These are phyloP conservation scores for Halocafeteria seosinensis DNA, from an alignment of 108 stramenopile genomes.

Conservation along the genomic window DNA sequence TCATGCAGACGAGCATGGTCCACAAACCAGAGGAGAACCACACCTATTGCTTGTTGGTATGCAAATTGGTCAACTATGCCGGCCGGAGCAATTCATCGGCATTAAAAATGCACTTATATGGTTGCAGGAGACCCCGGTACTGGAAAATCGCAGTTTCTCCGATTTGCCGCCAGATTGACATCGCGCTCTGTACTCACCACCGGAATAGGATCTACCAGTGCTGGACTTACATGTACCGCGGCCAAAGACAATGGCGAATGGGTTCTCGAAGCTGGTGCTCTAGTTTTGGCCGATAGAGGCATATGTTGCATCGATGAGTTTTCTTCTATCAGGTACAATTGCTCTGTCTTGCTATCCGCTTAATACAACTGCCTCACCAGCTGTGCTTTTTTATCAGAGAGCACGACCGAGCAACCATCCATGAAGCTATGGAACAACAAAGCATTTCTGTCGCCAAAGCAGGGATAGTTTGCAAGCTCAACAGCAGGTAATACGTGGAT, in stretches of 20 bases:
- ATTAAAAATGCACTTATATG: neutral
- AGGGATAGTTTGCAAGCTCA: conserved; percentile 83
- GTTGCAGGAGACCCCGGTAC: conserved; percentile 48
- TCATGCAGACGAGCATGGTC: conserved; percentile 8
- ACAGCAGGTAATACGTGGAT: too few relatives aligned
- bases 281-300: conserved; percentile 82
- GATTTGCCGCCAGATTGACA: conserved; percentile 71
- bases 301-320: conserved; percentile 93
- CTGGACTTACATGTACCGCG: conserved; percentile 94
- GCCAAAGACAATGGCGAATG: conserved; percentile 75
- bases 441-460: conserved; percentile 85
- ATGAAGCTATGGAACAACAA: conserved; percentile 99
- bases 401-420: conserved; percentile 59
- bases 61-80: conserved; percentile 68
- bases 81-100: conserved; percentile 14
- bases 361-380: neutral
- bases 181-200: conserved; percentile 82
- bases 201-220: conserved; percentile 83
- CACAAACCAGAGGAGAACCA: conserved; percentile 31
- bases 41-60: conserved; percentile 70
- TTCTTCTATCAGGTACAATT: too few relatives aligned
- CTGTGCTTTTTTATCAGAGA: too few relatives aligned
- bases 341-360: too few relatives aligned
- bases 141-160: conserved; percentile 70
- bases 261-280: conserved; percentile 82